Conservation (phyloP, 2,329 filamentous ascomycete species). For the Cryphonectria carpinicola region DNA sequence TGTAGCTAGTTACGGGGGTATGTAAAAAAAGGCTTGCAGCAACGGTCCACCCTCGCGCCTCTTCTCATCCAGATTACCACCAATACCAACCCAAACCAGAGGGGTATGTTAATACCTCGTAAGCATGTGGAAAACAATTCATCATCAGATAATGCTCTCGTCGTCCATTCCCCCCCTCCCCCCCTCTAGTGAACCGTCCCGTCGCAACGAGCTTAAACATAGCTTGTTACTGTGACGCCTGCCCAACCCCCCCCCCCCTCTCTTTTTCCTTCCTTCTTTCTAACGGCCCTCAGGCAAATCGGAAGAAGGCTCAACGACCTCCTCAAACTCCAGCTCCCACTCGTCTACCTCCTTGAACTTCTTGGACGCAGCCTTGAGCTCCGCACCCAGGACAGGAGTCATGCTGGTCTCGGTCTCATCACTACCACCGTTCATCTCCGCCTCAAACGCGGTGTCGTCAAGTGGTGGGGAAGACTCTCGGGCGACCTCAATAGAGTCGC, state of each 20-base stretch:
- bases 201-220: not conserved
- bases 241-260: too few relatives aligned
- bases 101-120: slow-evolving; percentile 22
- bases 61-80: slow-evolving; percentile 14
- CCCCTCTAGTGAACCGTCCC: not conserved
- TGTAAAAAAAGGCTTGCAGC: slow-evolving; percentile 15
- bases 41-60: not conserved
- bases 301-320: slow-evolving; percentile 60
- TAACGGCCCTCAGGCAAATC: slow-evolving; percentile 43
- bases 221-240: not conserved
- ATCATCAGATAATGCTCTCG: not conserved
- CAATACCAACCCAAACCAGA: slow-evolving; percentile 15
- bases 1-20: slow-evolving; percentile 11
- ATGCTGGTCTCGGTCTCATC: slow-evolving; percentile 37
- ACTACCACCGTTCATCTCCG: slow-evolving; percentile 32
- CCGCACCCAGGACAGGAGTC: slow-evolving; percentile 48
- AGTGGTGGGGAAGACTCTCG: slow-evolving; percentile 45
- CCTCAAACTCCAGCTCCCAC: slow-evolving; percentile 71
- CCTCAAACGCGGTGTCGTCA: slow-evolving; percentile 49
- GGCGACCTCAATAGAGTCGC: slow-evolving; percentile 40
- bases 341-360: slow-evolving; percentile 73
- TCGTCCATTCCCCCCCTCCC: not conserved
- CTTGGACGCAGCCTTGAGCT: slow-evolving; percentile 61
- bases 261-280: not conserved
- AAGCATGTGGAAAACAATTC: slow-evolving; percentile 19